phyloP scores from a whole-genome alignment of 257 asterid species.

The Orobanche coerulescens region DNA sequence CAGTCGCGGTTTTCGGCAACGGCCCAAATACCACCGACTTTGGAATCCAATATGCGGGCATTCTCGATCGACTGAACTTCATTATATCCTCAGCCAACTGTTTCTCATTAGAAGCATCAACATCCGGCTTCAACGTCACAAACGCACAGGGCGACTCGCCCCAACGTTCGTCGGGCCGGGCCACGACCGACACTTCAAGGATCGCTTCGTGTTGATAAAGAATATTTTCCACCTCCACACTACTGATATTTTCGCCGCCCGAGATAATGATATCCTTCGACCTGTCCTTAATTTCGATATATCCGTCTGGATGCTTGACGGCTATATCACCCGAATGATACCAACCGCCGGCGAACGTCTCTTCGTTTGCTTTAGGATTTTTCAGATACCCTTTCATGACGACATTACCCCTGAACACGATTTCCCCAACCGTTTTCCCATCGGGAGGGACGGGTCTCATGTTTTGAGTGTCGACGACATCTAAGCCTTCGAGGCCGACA shows the following conservation, averaged over 20 bases:
- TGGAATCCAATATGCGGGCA: slow-evolving; percentile 64
- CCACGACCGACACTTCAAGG: slow-evolving; percentile 61
- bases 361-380: slow-evolving; percentile 58
- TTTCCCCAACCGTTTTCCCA: slow-evolving; percentile 59
- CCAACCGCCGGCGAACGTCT: slow-evolving; percentile 57
- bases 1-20: slow-evolving; percentile 74
- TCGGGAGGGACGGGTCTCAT: slow-evolving; percentile 58
- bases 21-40: slow-evolving; percentile 59
- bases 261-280: slow-evolving; percentile 72
- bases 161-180: slow-evolving; percentile 74
- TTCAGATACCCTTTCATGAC: slow-evolving; percentile 73
- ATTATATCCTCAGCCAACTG: slow-evolving; percentile 42
- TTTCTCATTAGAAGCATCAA: slow-evolving; percentile 27
- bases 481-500: slow-evolving; percentile 46
- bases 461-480: slow-evolving; percentile 38
- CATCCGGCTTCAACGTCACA: slow-evolving; percentile 43
- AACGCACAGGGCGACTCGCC: slow-evolving; percentile 84
- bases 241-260: slow-evolving; percentile 74
- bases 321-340: slow-evolving; percentile 69
- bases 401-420: slow-evolving; percentile 55
- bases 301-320: slow-evolving; percentile 61
- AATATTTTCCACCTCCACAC: slow-evolving; percentile 65
- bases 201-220: slow-evolving; percentile 53
- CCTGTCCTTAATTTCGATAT: slow-evolving; percentile 60
- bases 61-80: slow-evolving; percentile 49